phyloP scores from a whole-genome alignment of 768 basidiomycete genomes.

The Pleurotus cornucopiae region DNA sequence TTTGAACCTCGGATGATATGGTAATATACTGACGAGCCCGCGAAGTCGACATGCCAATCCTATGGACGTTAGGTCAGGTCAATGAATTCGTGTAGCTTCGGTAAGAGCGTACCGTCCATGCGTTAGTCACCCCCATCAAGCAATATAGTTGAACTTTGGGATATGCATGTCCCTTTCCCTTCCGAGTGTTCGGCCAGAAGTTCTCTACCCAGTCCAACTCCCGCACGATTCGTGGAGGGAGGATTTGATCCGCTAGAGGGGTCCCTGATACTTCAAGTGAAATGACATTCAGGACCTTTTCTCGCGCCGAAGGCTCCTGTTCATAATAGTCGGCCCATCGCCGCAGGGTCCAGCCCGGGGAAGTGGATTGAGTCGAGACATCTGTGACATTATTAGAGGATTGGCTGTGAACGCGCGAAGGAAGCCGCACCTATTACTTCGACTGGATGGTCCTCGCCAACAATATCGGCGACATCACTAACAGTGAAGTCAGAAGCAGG shows the following conservation, averaged over 20 bases:
- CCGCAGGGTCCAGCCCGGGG: slow-evolving; percentile 84
- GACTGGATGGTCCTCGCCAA: slow-evolving; percentile 75
- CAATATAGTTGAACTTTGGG: slow-evolving; percentile 97
- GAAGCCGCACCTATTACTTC: slow-evolving; percentile 81
- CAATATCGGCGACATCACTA: slow-evolving; percentile 70
- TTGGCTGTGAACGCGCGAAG: not conserved
- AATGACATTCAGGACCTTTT: slow-evolving; percentile 94
- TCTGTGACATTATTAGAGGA: slow-evolving; percentile 37
- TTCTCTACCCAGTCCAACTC: slow-evolving; percentile 98
- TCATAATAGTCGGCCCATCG: slow-evolving; percentile 90
- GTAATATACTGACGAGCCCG: slow-evolving; percentile 97
- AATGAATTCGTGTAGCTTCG: not conserved
- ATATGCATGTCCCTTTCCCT: slow-evolving; percentile 68
- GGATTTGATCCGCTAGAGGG: slow-evolving; percentile 68
- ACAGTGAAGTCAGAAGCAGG: slow-evolving; percentile 70
- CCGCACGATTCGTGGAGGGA: slow-evolving; percentile 79
- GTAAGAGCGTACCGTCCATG: slow-evolving; percentile 78
- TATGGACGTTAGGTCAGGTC: slow-evolving; percentile 22
- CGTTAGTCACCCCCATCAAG: slow-evolving; percentile 89
- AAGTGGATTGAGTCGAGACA: slow-evolving; percentile 82
- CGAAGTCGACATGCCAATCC: slow-evolving; percentile 99
- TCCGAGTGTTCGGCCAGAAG: slow-evolving; percentile 83
- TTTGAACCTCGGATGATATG: slow-evolving; percentile 86
- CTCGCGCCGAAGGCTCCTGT: slow-evolving; percentile 59
- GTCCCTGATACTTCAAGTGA: slow-evolving; percentile 92